phyloP scores from a whole-genome alignment of 2,329 filamentous ascomycete genomes.

The Clarireedia monteithiana region DNA sequence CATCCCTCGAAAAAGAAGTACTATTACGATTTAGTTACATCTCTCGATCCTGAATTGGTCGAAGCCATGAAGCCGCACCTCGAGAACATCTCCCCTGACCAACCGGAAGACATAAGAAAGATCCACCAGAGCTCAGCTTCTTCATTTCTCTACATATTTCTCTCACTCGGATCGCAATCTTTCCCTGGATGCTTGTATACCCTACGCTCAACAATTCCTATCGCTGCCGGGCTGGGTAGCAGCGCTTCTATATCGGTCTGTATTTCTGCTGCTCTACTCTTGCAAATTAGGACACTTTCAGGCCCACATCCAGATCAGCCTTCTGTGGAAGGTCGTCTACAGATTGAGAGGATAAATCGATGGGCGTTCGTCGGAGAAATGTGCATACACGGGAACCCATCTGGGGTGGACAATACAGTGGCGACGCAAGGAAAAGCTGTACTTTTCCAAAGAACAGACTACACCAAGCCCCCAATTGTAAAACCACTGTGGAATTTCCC shows the following conservation, averaged over 20 bases:
- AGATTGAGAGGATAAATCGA: conserved; percentile 90
- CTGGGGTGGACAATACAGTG: conserved; percentile 95
- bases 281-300: conserved; percentile 81
- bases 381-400: conserved; percentile 95
- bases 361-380: conserved; percentile 98
- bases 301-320: conserved; percentile 91
- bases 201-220: conserved; percentile 86
- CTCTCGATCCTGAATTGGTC: conserved; percentile 75
- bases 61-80: conserved; percentile 76
- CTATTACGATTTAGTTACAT: conserved; percentile 84
- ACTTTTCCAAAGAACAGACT: conserved; percentile 75
- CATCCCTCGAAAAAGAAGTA: conserved; percentile 82
- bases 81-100: conserved; percentile 56
- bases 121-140: conserved; percentile 76
- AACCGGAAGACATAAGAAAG: conserved; percentile 66
- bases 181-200: conserved; percentile 83
- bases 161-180: conserved; percentile 72
- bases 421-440: conserved; percentile 90
- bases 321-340: conserved; percentile 73
- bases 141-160: conserved; percentile 86
- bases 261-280: conserved; percentile 70
- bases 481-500: conserved; percentile 79
- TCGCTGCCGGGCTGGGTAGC: conserved; percentile 83
- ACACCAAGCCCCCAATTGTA: conserved; percentile 68
- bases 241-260: conserved; percentile 94